Base-by-base conservation (phyloP, 768 basidiomycete genomes). In the Crassisporium funariophilum region DNA sequence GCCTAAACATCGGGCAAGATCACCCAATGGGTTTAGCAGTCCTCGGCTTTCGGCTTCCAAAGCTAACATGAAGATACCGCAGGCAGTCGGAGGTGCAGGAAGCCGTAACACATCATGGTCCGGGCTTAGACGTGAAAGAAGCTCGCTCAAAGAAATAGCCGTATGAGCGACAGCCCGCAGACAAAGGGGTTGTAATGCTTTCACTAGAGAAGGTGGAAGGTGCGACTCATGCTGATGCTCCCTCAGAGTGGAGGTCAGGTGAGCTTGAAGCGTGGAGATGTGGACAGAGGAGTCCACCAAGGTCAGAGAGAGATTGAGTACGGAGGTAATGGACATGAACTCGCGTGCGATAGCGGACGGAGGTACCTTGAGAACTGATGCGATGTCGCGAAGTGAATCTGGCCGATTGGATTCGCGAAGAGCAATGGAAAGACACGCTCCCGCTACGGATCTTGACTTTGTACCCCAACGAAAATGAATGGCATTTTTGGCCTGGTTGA, bases 381-480 rank as follows among this genome's bases (percentile, higher is more conserved):
- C 83, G 50, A 93, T 81, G 52, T 88, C 81, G 42, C 72, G 74
- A 37, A 91, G 70, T 10, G 79, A 78, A 60, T 87, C 84, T 21
- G 85, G 81, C 46, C 79, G 83, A 56, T 73, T 81, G 47, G 77
- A 74, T 69, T 91, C 85, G 40, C 89, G 83, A 34, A 91, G 70
- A 4, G 87, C 82, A 45, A 91, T 75, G 19, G 82, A 76, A 20
- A 91, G 69, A 36, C 83, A 79, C 2, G 84, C 86, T 10, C 81
- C 91, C 0, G 86, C 84, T 10, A 80, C 73, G 35, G 81, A 68
- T 63, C 79, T 88, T 16, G 89, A 83, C 52, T 76, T 83, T 41
- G 80, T 75, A 27, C 91, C 90, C 89, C 89, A 93, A 27, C 78
- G 79, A 59, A 81, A 84, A 8, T 70, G 63, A 11, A 77, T 79